These are phyloP conservation scores for Emergomyces pasteurianus DNA, from an alignment of 2,329 filamentous ascomycete species.

Conservation along the genomic window DNA sequence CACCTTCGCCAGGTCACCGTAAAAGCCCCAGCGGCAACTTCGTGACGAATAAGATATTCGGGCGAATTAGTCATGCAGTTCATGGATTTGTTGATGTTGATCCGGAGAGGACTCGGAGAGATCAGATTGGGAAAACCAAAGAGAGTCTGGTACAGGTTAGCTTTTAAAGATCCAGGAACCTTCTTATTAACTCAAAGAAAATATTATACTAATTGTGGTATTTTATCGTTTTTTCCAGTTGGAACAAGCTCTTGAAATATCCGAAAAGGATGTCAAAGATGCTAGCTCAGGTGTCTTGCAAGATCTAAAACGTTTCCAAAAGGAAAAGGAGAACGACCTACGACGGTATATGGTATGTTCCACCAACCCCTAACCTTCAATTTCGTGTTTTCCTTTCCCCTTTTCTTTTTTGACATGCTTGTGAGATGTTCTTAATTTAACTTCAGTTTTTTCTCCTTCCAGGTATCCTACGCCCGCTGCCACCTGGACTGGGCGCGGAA, in stretches of 20 bases:
- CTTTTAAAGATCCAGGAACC: background rate
- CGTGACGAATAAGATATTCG: constrained; percentile 87
- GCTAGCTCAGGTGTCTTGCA: constrained; percentile 79
- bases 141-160: constrained; percentile 60
- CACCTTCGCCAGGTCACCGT: constrained; percentile 47
- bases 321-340: constrained; percentile 89
- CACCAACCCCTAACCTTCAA: background rate
- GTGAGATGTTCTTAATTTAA: constrained; percentile 3
- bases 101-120: constrained; percentile 79
- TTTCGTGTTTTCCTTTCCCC: background rate
- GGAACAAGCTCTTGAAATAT: constrained; percentile 79
- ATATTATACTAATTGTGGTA: background rate
- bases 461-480: constrained; percentile 86
- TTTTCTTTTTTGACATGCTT: constrained; percentile 4
- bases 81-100: constrained; percentile 95
- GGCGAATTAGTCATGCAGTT: constrained; percentile 85
- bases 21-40: constrained; percentile 80
- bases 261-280: constrained; percentile 84
- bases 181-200: background rate
- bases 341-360: constrained; percentile 82
- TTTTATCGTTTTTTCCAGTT: constrained; percentile 43
- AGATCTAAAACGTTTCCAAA: constrained; percentile 85
- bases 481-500: constrained; percentile 92
- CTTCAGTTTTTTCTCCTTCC: background rate
- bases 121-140: constrained; percentile 89